Percentiles rank a stretch among this genome's conserved stretches.
phyloP scores from a whole-genome alignment of 805 yeast species.

The Clavispora santaluciae region DNA sequence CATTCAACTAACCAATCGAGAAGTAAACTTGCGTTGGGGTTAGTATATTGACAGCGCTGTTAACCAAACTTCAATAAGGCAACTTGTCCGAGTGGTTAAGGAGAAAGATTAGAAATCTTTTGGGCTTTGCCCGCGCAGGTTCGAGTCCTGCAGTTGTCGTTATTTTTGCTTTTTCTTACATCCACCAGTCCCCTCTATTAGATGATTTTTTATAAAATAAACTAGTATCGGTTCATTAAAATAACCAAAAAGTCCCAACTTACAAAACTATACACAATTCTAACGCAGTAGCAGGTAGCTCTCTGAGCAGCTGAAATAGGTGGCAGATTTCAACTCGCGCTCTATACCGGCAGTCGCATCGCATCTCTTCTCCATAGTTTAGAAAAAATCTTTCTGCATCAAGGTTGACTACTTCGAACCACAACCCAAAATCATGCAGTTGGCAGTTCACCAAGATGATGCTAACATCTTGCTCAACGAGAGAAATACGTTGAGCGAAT shows the following conservation, averaged over 20 bases:
- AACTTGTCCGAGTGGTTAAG: slow-evolving; percentile 47
- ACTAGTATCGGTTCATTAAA: too few species aligned
- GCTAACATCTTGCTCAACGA: slow-evolving; percentile 67
- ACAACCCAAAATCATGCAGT: slow-evolving; percentile 46
- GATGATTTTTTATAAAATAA: too few species aligned
- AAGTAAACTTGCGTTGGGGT: too few species aligned
- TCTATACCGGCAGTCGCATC: slow-evolving; percentile 1
- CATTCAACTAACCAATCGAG: too few species aligned
- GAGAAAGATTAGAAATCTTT: slow-evolving; percentile 46
- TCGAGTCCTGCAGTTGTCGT: slow-evolving; percentile 48
- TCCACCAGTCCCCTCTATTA: too few species aligned
- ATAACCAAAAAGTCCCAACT: too few species aligned
- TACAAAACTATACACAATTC: too few species aligned
- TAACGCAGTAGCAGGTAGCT: too few species aligned
- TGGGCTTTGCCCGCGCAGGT: slow-evolving; percentile 50
- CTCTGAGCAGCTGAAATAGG: too few species aligned
- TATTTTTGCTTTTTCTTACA: slow-evolving; percentile 14
- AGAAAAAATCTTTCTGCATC: neutral
- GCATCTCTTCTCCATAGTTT: slow-evolving; percentile 1
- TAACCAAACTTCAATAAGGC: slow-evolving; percentile 24
- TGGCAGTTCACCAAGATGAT: slow-evolving; percentile 71
- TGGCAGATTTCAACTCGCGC: neutral
- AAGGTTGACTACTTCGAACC: neutral
- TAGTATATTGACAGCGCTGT: too few species aligned
- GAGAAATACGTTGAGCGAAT: slow-evolving; percentile 59